Evolutionary conservation across 495 filamentous ascomycete species (phyloP).

Genomic region (Entonaema liquescens): DNA sequence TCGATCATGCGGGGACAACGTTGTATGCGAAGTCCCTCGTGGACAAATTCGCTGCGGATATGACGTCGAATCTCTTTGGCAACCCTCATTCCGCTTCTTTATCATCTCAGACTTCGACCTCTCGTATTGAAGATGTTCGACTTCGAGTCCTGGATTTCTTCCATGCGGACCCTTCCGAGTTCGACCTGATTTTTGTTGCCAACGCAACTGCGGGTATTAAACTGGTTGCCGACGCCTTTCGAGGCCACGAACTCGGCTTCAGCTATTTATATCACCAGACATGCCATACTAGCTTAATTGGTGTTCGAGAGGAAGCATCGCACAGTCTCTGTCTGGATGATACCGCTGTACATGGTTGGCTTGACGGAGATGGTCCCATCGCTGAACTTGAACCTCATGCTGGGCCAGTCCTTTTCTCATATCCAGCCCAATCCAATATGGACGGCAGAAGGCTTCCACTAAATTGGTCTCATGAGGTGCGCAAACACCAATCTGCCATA

Average conservation of each 20-base stretch:
- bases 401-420: slow-evolving; percentile 72
- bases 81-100: slow-evolving; percentile 90
- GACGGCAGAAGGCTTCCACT: slow-evolving; percentile 81
- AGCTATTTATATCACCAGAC: slow-evolving; percentile 86
- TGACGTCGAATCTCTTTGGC: slow-evolving; percentile 82
- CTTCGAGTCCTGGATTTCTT: slow-evolving; percentile 79
- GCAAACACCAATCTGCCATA: slow-evolving; percentile 40
- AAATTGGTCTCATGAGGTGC: slow-evolving; percentile 69
- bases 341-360: slow-evolving; percentile 74
- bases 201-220: slow-evolving; percentile 95
- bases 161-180: slow-evolving; percentile 81
- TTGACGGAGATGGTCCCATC: slow-evolving; percentile 48
- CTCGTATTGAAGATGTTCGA: slow-evolving; percentile 78
- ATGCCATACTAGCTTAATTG: slow-evolving; percentile 88
- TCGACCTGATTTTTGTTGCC: slow-evolving; percentile 89
- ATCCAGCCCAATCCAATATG: slow-evolving; percentile 93
- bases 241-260: slow-evolving; percentile 71
- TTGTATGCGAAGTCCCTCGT: slow-evolving; percentile 83
- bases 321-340: slow-evolving; percentile 74
- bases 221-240: slow-evolving; percentile 78
- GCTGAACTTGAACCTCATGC: slow-evolving; percentile 5
- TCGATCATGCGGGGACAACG: slow-evolving; percentile 94
- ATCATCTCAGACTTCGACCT: slow-evolving; percentile 79
- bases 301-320: slow-evolving; percentile 75
- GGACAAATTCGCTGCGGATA: slow-evolving; percentile 75